These are phyloP conservation scores for Calophaca sinica DNA, from an alignment of 306 rosid genomes.

Conservation along the genomic window DNA sequence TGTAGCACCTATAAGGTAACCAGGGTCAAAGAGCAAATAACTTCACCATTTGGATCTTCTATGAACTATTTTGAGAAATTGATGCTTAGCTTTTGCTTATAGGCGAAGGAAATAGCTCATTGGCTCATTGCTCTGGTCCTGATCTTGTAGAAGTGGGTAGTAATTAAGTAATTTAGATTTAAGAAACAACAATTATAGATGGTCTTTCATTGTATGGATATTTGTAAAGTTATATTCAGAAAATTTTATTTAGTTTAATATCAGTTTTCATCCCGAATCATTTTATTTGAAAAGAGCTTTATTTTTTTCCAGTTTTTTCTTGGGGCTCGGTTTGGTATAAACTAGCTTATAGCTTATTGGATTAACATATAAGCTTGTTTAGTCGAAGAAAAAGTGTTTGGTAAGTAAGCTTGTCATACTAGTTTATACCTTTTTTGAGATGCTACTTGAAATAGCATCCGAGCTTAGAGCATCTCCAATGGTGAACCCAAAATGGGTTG, in stretches of 20 bases:
- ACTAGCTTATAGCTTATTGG: too few species aligned
- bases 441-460: too few species aligned
- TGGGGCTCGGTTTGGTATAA: too few species aligned
- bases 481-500: too few species aligned
- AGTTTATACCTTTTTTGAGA: too few species aligned
- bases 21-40: neutral
- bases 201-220: neutral
- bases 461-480: too few species aligned
- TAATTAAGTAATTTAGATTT: neutral
- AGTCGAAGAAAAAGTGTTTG: too few species aligned
- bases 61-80: neutral
- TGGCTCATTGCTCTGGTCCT: neutral
- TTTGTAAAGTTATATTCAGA: neutral
- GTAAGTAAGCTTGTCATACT: too few species aligned
- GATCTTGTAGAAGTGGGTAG: slow-evolving; percentile 5
- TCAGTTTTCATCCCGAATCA: neutral
- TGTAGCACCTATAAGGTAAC: neutral
- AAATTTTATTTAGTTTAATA: neutral
- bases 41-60: neutral
- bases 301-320: neutral
- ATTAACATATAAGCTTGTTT: too few species aligned
- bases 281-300: neutral
- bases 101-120: neutral
- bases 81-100: neutral
- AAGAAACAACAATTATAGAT: slow-evolving; percentile 5